Base-by-base conservation (phyloP, 1,139 yeast genomes). In the Taphrina flavorubra region DNA sequence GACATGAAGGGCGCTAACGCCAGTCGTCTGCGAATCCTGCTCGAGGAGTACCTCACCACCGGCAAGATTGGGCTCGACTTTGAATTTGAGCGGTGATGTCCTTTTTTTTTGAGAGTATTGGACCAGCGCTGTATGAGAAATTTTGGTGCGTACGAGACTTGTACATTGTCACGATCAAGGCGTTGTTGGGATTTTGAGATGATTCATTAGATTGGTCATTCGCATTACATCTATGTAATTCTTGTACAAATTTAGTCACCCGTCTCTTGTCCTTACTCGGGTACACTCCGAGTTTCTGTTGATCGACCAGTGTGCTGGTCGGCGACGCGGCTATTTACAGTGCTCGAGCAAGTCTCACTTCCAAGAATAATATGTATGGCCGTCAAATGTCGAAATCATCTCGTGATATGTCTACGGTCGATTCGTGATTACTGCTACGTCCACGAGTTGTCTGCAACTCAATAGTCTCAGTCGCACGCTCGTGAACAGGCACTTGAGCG, bases 1-100 rank as follows among this genome's bases (percentile, higher is more conserved):
- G 55, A 53, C 31, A 39, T 39, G 39, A 46, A 20, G 55, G 67
- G 67, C 51, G 53, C 61, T 18, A 44, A 63, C 11, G 67, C 67
- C 10, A 46, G 61, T 36, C 44, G 67, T 8, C 46, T 63, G 39
- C 60, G 67, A 13, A 53, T 55, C 16, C 34, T 34, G 18, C 16
- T 63, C 18, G 61, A 63, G 36, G 61, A 42, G 13, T 53, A 44
- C 47, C 51, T 53, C 20, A 18, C 31, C 14, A n/a, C 39, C 14
- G 58, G 59, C 47, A 39, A 36, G 51, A 51, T 61, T 6, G 67
- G 61, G 7, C 13, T 55, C 7, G 55, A 53, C n/a, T 63, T 44
- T 36, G 59, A 42, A 1, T 62, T 62, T 53, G 66, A 53, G 42
- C 51, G 51, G 16, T 62, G 49, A 60, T 31, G 16, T 16, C 42